A percentile compares a stretch with the other conserved stretches of the same genome.
phyloP scores from a whole-genome alignment of 1,284 basidiomycete species.

The Fomitopsis schrenkii region DNA sequence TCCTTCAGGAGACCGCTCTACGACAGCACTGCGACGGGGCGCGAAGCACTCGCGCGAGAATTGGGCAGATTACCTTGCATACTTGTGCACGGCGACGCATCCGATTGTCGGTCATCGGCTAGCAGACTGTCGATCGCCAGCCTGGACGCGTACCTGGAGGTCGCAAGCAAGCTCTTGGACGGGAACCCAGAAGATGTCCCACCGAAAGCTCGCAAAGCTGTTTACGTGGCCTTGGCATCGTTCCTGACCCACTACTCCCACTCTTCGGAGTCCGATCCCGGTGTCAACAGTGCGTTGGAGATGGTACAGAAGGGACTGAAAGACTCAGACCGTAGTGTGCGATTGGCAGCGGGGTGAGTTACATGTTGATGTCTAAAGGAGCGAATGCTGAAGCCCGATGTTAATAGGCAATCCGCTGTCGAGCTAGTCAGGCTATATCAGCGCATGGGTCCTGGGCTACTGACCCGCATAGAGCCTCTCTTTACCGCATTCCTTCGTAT shows the following conservation, averaged over 20 bases:
- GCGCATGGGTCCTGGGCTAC: slow-evolving; percentile 20
- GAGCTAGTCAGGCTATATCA: slow-evolving; percentile 43
- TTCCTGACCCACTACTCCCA: slow-evolving; percentile 49
- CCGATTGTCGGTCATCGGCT: slow-evolving; percentile 26
- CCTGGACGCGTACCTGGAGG: slow-evolving; percentile 34
- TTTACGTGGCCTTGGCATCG: slow-evolving; percentile 39
- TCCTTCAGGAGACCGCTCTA: slow-evolving; percentile 30
- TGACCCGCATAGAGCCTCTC: slow-evolving; percentile 35
- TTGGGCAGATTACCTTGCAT: slow-evolving; percentile 40
- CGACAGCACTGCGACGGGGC: slow-evolving; percentile 23
- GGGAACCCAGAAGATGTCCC: slow-evolving; percentile 44
- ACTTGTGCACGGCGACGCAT: slow-evolving; percentile 35
- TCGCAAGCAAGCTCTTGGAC: slow-evolving; percentile 41
- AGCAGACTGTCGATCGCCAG: slow-evolving; percentile 28
- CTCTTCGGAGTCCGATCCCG: slow-evolving; percentile 29
- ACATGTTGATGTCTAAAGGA: neutral
- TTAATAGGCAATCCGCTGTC: slow-evolving; percentile 42
- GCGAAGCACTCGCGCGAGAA: slow-evolving; percentile 32
- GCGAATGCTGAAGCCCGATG: neutral
- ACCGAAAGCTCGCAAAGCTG: slow-evolving; percentile 39
- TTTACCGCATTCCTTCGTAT: slow-evolving; percentile 46
- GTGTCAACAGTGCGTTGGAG: slow-evolving; percentile 34
- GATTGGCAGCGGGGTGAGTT: slow-evolving; percentile 65
- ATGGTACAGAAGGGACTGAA: slow-evolving; percentile 44
- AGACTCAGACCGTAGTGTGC: slow-evolving; percentile 52